A percentile compares a stretch with the other conserved stretches of the same genome.
Evolutionary conservation across 202 grass and related monocot species (phyloP).

Genomic region (Cymbopogon flexuosus): DNA sequence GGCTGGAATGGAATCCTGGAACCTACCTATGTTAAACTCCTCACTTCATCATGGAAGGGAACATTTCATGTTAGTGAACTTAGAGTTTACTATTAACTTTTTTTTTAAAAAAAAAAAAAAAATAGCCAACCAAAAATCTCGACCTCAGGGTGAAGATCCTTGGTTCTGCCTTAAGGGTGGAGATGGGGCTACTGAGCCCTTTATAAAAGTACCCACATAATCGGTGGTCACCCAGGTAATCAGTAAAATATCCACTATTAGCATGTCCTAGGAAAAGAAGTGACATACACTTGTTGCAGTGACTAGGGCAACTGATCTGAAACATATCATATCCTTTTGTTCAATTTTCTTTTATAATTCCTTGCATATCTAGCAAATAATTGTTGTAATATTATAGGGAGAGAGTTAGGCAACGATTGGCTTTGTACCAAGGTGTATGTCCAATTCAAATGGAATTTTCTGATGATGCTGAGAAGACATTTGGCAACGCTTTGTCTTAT

Average conservation of each 20-base stretch:
- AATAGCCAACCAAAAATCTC: neutral
- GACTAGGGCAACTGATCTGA: slow-evolving; percentile 16
- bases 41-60: neutral
- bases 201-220: neutral
- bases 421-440: slow-evolving; percentile 92
- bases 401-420: slow-evolving; percentile 87
- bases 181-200: neutral
- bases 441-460: slow-evolving; percentile 80
- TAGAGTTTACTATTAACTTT: neutral
- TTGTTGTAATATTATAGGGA: slow-evolving; percentile 52
- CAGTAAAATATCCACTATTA: slow-evolving; percentile 5
- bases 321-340: neutral
- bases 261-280: slow-evolving; percentile 12
- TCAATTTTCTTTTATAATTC: slow-evolving; percentile 21
- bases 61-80: neutral
- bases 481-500: slow-evolving; percentile 74
- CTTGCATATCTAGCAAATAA: slow-evolving; percentile 14
- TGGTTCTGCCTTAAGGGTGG: neutral
- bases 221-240: neutral
- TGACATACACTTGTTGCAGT: neutral
- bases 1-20: neutral
- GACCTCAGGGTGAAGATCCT: neutral
- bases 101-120: neutral
- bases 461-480: slow-evolving; percentile 78
- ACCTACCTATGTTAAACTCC: slow-evolving; percentile 19